phyloP scores from a whole-genome alignment of 2,329 filamentous ascomycete genomes.

The Talaromyces sp. region DNA sequence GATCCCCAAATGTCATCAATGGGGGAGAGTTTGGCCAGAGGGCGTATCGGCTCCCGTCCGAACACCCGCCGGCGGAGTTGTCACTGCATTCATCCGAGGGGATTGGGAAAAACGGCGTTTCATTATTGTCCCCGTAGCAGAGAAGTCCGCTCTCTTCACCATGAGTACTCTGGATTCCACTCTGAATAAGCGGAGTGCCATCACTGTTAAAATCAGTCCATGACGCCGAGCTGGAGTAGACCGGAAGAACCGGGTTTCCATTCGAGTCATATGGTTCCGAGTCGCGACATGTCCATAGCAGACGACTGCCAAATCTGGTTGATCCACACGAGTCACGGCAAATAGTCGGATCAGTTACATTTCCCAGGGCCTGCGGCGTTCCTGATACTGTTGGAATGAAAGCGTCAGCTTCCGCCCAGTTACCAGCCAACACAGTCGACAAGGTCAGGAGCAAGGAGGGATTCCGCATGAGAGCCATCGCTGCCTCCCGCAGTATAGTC shows the following conservation, averaged over 20 bases:
- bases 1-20: conserved; percentile 13
- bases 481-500: too few species aligned
- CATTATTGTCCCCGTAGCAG: conserved; percentile 10
- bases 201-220: conserved; percentile 11
- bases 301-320: conserved; percentile 10
- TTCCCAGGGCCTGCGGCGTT: conserved; percentile 10
- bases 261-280: conserved; percentile 10
- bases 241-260: conserved; percentile 5
- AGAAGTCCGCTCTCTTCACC: conserved; percentile 3
- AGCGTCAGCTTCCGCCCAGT: background rate
- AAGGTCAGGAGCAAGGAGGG: too few species aligned
- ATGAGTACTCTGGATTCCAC: background rate
- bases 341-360: conserved; percentile 11
- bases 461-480: too few species aligned
- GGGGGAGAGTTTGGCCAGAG: conserved; percentile 22
- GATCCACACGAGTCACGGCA: conserved; percentile 14
- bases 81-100: conserved; percentile 8
- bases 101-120: conserved; percentile 11
- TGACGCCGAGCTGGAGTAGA: conserved; percentile 12
- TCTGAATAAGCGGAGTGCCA: conserved; percentile 4
- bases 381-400: conserved; percentile 7
- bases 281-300: conserved; percentile 14
- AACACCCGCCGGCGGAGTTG: conserved; percentile 10
- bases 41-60: conserved; percentile 15
- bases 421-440: too few species aligned